Evolutionary conservation across 176 grass and related monocot species (phyloP), one percentile per base, ranked within the genome.

Genomic region (Triticum monococcum): DNA sequence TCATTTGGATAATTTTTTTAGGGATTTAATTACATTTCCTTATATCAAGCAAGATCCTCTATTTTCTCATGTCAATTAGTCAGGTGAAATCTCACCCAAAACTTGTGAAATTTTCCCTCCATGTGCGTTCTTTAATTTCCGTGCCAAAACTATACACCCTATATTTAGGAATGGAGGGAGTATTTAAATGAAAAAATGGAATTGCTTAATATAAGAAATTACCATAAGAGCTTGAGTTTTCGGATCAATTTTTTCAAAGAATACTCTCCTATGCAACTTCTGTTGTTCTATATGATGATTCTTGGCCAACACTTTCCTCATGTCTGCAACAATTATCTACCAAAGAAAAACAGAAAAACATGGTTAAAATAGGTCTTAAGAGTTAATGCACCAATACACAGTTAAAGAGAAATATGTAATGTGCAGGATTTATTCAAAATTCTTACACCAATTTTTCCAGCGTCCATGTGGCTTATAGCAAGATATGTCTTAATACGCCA

Each of bases 401-500:
- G 10, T 13, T 61, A 16, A 80, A 45, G 77, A 73, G 20, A 76
- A 25, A 54, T 52, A 64, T n/a, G 13, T 23, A 85, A 67, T 79
- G 45, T 68, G 22, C 7, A 63, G 17, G 66, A 67, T 18, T 84
- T 37, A 32, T 68, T 75, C 64, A 81, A 48, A 40, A n/a, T 87
- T 20, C 89, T 89, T 85, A 96, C 94, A 92, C 87, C 95, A 87
- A 99, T 99, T 99, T 99, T 99, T 79, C 86, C 93, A 84, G 91
- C 87, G 89, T 99, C 97, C 84, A 99, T 93, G 85, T 99, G 97
- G 70, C 94, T 99, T 85, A 96, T 88, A 82, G 94, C 94, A 83
- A 99, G 90, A 89, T 96, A 91, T 17, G 94, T 96, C 89, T 99
- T 99, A 89, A 99, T 99, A 77, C 92, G 90, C 97, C 97, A 99